Evolutionary conservation across 768 basidiomycete species (phyloP).

Genomic region (Exidia glandulosa): DNA sequence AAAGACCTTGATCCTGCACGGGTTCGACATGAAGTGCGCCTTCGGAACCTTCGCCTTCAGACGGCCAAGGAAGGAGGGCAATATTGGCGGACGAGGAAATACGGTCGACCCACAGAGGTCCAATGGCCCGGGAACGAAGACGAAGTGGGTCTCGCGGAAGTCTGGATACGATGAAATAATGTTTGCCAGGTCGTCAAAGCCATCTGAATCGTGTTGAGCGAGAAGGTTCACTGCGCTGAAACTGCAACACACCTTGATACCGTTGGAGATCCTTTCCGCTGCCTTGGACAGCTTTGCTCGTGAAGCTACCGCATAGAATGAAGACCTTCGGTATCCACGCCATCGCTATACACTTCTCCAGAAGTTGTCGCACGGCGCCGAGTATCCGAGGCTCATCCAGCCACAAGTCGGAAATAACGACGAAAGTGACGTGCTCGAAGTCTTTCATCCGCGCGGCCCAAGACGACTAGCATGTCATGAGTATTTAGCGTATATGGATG

Average conservation of each 20-base stretch:
- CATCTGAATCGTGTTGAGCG: constrained; percentile 40
- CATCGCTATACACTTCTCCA: constrained; percentile 82
- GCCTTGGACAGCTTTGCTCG: constrained; percentile 72
- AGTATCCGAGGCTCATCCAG: constrained; percentile 82
- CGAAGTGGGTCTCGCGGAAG: constrained; percentile 77
- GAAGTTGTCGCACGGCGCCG: constrained; percentile 67
- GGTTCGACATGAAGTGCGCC: constrained; percentile 77
- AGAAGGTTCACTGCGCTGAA: background rate
- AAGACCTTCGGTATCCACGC: constrained; percentile 82
- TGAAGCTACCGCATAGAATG: constrained; percentile 92
- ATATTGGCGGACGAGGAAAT: constrained; percentile 70
- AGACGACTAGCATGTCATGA: constrained; percentile 34
- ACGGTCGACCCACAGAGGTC: constrained; percentile 70
- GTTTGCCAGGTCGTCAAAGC: constrained; percentile 79
- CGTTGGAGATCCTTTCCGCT: constrained; percentile 65
- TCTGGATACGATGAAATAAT: constrained; percentile 71
- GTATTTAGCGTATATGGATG: background rate
- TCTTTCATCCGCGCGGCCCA: constrained; percentile 57
- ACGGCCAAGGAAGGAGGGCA: constrained; percentile 61
- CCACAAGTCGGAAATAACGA: constrained; percentile 94
- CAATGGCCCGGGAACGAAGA: constrained; percentile 89
- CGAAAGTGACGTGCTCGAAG: constrained; percentile 70
- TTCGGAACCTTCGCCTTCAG: constrained; percentile 67
- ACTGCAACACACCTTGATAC: constrained; percentile 59
- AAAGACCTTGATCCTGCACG: constrained; percentile 90